These are phyloP conservation scores for Yamadazyma songkhlaensis DNA, from an alignment of 1,139 yeast genomes.

Conservation along the genomic window DNA sequence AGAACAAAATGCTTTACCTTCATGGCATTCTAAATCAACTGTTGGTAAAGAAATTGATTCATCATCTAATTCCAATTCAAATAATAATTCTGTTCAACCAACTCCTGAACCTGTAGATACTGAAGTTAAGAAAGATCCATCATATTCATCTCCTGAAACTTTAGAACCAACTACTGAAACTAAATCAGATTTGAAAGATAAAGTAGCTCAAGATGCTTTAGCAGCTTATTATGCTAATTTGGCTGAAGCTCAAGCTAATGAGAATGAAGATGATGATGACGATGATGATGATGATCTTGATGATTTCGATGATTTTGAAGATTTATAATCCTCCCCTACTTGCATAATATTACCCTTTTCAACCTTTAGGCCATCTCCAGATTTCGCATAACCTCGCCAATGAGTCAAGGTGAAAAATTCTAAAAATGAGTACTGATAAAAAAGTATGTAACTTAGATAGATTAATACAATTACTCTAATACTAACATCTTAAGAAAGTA, in stretches of 20 bases:
- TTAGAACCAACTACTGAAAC: conserved; percentile 3
- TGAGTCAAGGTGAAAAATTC: conserved; percentile 7
- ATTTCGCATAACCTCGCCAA: conserved; percentile 1
- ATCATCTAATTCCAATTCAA: not conserved
- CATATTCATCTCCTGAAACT: not conserved
- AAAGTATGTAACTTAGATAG: conserved; percentile 4
- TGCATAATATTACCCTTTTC: not conserved
- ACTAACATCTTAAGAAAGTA: conserved; percentile 19
- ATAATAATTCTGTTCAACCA: conserved; percentile 12
- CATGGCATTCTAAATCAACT: conserved; percentile 92
- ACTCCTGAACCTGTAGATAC: conserved; percentile 17
- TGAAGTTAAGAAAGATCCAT: conserved; percentile 2
- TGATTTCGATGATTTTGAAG: conserved; percentile 50
- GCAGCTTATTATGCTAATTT: conserved; percentile 77
- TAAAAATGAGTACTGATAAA: conserved; percentile 8
- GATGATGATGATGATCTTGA: conserved; percentile 52
- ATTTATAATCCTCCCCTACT: conserved; percentile 17
- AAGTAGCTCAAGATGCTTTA: conserved; percentile 72
- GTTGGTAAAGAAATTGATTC: conserved; percentile 54
- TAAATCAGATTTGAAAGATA: conserved; percentile 43
- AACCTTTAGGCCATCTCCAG: not conserved
- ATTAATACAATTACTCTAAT: not conserved
- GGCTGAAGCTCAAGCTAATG: conserved; percentile 60
- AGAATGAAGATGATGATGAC: conserved; percentile 62
- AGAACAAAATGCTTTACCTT: conserved; percentile 91